Evolutionary conservation across 257 asterid species (phyloP).

Genomic region (Fraxinus pennsylvanica): DNA sequence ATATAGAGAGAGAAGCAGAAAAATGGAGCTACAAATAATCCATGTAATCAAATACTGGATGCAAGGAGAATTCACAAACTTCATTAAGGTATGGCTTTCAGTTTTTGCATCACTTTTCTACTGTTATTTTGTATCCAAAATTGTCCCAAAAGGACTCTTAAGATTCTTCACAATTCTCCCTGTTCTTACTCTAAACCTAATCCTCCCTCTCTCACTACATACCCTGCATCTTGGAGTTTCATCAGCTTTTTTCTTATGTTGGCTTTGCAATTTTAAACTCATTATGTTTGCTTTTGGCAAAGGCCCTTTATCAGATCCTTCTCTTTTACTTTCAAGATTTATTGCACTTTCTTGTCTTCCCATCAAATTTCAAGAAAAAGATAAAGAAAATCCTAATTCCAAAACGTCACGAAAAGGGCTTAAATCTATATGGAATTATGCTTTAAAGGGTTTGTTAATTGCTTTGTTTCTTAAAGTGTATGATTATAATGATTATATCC

Average conservation of each 20-base stretch:
- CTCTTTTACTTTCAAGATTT: slow-evolving; percentile 26
- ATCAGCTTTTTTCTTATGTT: slow-evolving; percentile 41
- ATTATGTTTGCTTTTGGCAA: slow-evolving; percentile 35
- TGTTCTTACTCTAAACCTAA: slow-evolving; percentile 32
- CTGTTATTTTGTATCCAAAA: slow-evolving; percentile 30
- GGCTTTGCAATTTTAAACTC: slow-evolving; percentile 56
- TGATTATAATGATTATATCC: slow-evolving; percentile 25
- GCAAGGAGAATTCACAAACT: slow-evolving; percentile 40
- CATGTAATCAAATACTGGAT: slow-evolving; percentile 28
- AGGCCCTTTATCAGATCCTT: slow-evolving; percentile 43
- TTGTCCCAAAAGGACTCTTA: slow-evolving; percentile 24
- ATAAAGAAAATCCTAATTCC: background rate
- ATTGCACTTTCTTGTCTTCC: slow-evolving; percentile 38
- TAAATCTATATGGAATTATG: slow-evolving; percentile 27
- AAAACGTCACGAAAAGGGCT: slow-evolving; percentile 16
- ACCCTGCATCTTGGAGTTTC: slow-evolving; percentile 45
- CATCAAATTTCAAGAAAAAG: slow-evolving; percentile 25
- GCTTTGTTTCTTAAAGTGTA: slow-evolving; percentile 23
- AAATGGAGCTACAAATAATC: slow-evolving; percentile 4
- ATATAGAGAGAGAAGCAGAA: background rate
- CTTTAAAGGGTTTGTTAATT: slow-evolving; percentile 20
- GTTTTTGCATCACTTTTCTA: slow-evolving; percentile 39
- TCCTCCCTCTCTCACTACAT: slow-evolving; percentile 45
- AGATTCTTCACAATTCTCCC: slow-evolving; percentile 36
- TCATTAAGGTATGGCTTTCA: slow-evolving; percentile 41